Evolutionary conservation across 2,329 filamentous ascomycete genomes (phyloP).

Genomic region (Ceratocystis ficicola): DNA sequence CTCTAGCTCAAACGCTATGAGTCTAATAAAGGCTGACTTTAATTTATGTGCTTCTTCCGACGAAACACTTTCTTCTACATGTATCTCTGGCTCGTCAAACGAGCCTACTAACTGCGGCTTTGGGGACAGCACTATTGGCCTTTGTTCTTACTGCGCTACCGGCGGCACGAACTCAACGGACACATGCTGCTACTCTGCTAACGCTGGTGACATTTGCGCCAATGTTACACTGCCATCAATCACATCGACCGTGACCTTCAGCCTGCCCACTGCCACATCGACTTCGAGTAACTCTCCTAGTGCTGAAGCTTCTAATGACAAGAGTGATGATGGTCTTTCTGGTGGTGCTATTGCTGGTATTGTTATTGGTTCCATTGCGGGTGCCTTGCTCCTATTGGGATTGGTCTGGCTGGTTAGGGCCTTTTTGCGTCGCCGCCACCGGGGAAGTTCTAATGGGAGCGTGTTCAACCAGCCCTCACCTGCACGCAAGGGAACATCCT

Average conservation of each 20-base stretch:
- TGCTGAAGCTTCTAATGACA: constrained; percentile 25
- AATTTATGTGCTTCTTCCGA: constrained; percentile 74
- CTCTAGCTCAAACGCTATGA: constrained; percentile 51
- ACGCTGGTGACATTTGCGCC: constrained; percentile 60
- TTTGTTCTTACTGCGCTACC: constrained; percentile 76
- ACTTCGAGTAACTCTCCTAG: constrained; percentile 33
- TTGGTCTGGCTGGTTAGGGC: constrained; percentile 56
- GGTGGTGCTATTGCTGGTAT: constrained; percentile 87
- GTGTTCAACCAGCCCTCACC: constrained; percentile 86
- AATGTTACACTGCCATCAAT: constrained; percentile 69
- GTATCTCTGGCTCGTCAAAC: constrained; percentile 65
- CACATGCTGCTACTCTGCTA: constrained; percentile 79
- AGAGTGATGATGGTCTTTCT: constrained; percentile 40
- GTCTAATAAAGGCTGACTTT: constrained; percentile 83
- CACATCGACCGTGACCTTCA: constrained; percentile 53
- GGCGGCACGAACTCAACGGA: constrained; percentile 87
- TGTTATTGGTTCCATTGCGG: constrained; percentile 67
- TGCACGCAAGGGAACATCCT: constrained; percentile 39
- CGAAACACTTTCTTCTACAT: constrained; percentile 60
- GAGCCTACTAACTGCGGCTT: constrained; percentile 84
- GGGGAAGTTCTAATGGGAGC: constrained; percentile 51
- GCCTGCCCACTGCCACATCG: constrained; percentile 36
- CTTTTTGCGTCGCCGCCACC: constrained; percentile 39
- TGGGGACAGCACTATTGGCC: constrained; percentile 53
- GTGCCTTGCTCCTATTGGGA: constrained; percentile 54